Percentiles rank a stretch among this genome's conserved stretches.
phyloP scores from a whole-genome alignment of 2,329 filamentous ascomycete genomes.

The Immersiporthe knoxdaviesiana region DNA sequence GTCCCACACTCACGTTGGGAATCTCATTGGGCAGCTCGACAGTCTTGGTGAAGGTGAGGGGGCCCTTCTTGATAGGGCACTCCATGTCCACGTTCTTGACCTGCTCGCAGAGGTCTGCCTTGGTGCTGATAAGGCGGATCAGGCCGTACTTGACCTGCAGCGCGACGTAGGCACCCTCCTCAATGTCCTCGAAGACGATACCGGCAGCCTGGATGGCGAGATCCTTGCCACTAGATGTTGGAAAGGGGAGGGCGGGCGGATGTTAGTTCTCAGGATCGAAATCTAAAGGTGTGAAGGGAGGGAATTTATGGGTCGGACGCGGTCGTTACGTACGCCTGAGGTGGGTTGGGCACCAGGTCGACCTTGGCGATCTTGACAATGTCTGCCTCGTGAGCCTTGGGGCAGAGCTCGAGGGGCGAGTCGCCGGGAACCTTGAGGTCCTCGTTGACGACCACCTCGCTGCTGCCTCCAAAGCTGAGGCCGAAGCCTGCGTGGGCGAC shows the following conservation, averaged over 20 bases:
- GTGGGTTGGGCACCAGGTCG: constrained; percentile 84
- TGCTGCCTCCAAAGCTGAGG: constrained; percentile 49
- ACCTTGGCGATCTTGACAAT: constrained; percentile 78
- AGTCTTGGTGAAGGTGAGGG: constrained; percentile 73
- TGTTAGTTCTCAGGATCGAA: constrained; percentile 12
- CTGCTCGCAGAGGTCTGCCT: constrained; percentile 85
- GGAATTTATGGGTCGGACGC: constrained; percentile 10
- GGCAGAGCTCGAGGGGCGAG: constrained; percentile 82
- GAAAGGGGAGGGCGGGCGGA: not conserved
- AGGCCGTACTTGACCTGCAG: constrained; percentile 92
- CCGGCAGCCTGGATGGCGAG: constrained; percentile 81
- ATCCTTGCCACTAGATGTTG: constrained; percentile 65
- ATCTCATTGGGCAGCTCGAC: constrained; percentile 86
- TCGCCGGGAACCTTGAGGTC: constrained; percentile 75
- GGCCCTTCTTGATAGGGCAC: constrained; percentile 84
- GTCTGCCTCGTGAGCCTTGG: constrained; percentile 66
- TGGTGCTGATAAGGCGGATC: constrained; percentile 83
- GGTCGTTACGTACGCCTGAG: constrained; percentile 68
- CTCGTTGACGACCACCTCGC: constrained; percentile 52
- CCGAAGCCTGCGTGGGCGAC: constrained; percentile 50
- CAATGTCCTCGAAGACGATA: constrained; percentile 71
- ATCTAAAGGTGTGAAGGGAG: not conserved
- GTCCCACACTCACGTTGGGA: constrained; percentile 73
- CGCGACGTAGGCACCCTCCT: constrained; percentile 78
- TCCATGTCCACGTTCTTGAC: constrained; percentile 84